Evolutionary conservation across 1,139 yeast species (phyloP).

Genomic region (Kodamaea fungicola): DNA sequence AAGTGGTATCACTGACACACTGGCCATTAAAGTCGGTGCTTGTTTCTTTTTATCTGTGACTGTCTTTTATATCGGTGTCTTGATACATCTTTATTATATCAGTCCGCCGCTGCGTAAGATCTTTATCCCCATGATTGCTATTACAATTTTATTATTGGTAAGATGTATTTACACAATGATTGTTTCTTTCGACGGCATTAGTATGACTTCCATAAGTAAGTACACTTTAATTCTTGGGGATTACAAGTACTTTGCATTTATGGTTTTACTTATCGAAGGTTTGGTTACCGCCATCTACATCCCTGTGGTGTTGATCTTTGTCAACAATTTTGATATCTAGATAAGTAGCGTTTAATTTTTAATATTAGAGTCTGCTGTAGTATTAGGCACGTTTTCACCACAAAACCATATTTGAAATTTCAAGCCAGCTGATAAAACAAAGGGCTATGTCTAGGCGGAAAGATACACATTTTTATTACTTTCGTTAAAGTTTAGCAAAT

Average conservation of each 20-base stretch:
- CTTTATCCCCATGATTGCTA: neutral
- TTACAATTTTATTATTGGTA: slow-evolving; percentile 10
- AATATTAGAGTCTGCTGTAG: too few species aligned
- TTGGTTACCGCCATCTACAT: slow-evolving; percentile 1
- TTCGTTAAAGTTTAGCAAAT: too few species aligned
- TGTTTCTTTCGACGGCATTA: slow-evolving; percentile 13
- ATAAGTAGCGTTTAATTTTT: too few species aligned
- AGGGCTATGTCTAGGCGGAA: too few species aligned
- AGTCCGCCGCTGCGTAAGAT: slow-evolving; percentile 1
- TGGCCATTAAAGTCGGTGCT: slow-evolving; percentile 10
- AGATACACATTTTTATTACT: too few species aligned
- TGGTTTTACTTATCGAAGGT: slow-evolving; percentile 13
- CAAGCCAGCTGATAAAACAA: too few species aligned
- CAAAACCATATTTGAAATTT: too few species aligned
- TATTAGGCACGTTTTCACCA: too few species aligned
- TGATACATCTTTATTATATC: slow-evolving; percentile 3
- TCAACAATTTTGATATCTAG: neutral
- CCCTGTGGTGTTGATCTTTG: neutral
- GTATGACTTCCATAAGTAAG: slow-evolving; percentile 12
- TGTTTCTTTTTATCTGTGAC: slow-evolving; percentile 11
- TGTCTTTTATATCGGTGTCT: slow-evolving; percentile 3
- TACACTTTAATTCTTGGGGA: slow-evolving; percentile 16
- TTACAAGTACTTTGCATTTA: slow-evolving; percentile 17
- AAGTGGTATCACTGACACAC: neutral
- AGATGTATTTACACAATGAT: slow-evolving; percentile 15